A percentile compares a stretch with the other conserved stretches of the same genome.
Evolutionary conservation across 352 stramenopile species (phyloP).

Genomic region (Stephanocyclus meneghinianus): DNA sequence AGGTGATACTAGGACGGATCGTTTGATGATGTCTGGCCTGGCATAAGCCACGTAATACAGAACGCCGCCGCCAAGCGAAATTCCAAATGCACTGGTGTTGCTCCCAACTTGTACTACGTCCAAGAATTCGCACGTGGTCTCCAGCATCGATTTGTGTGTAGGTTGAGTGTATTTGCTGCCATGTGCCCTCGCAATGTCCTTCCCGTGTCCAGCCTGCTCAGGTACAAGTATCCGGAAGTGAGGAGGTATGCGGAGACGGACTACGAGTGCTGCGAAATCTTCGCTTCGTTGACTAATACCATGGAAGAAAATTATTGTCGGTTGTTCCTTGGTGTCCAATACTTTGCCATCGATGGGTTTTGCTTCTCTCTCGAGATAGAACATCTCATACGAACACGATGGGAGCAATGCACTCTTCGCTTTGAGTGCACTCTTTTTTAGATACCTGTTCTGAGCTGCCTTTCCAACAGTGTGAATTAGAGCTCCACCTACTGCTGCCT

Average conservation of each 20-base stretch:
- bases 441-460: constrained; percentile 2
- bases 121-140: constrained; percentile 15
- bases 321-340: constrained; percentile 7
- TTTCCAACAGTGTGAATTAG: constrained; percentile 9
- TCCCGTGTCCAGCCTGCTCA: constrained; percentile 15
- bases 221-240: constrained; percentile 9
- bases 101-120: constrained; percentile 9
- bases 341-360: not conserved
- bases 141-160: constrained; percentile 11
- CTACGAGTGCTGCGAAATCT: constrained; percentile 20
- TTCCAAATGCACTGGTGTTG: constrained; percentile 16
- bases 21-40: constrained; percentile 18
- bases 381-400: constrained; percentile 8
- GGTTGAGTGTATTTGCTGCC: constrained; percentile 6
- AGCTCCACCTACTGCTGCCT: constrained; percentile 10
- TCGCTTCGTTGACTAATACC: constrained; percentile 1
- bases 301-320: constrained; percentile 17
- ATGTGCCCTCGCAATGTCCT: constrained; percentile 6
- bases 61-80: constrained; percentile 17
- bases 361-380: constrained; percentile 13
- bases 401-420: constrained; percentile 9
- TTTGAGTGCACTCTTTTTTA: constrained; percentile 2
- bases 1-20: constrained; percentile 15
- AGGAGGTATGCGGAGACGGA: constrained; percentile 12
- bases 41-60: constrained; percentile 13